Evolutionary conservation across 2,329 filamentous ascomycete genomes (phyloP).

Genomic region (Fusarium sp.): DNA sequence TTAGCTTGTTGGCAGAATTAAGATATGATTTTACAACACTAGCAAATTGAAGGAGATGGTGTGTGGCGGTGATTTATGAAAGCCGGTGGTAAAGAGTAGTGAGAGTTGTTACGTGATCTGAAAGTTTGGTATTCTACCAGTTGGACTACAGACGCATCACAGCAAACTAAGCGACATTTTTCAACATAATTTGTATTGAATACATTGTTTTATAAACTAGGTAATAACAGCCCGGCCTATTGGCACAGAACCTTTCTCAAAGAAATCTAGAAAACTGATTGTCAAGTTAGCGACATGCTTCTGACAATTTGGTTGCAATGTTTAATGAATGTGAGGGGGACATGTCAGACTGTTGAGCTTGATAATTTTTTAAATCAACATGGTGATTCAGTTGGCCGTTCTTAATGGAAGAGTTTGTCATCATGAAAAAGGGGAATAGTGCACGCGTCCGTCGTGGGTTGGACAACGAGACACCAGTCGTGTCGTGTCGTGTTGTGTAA

Average conservation of each 20-base stretch:
- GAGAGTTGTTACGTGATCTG: background rate
- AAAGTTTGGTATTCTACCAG: background rate
- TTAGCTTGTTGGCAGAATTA: conserved; percentile 11
- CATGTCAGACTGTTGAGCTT: conserved; percentile 73
- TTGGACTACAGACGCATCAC: background rate
- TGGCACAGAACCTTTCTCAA: background rate
- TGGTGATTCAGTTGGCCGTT: conserved; percentile 73
- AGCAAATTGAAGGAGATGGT: background rate
- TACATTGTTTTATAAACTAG: background rate
- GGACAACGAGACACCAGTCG: conserved; percentile 28
- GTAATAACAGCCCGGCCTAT: background rate
- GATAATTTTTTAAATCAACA: conserved; percentile 68
- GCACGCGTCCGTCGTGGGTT: conserved; percentile 12
- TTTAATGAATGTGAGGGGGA: conserved; percentile 11
- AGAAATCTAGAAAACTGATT: conserved; percentile 25
- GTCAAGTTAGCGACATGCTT: conserved; percentile 41
- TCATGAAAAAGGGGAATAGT: conserved; percentile 53
- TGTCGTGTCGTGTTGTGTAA: conserved; percentile 23
- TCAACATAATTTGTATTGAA: background rate
- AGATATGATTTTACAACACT: conserved; percentile 3
- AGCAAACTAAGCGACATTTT: background rate
- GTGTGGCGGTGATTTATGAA: background rate
- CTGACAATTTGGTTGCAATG: background rate
- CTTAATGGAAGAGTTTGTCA: conserved; percentile 69
- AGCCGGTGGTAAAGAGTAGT: background rate